Base-by-base conservation (phyloP, 257 asterid genomes). In the Solanum lignicaule region DNA sequence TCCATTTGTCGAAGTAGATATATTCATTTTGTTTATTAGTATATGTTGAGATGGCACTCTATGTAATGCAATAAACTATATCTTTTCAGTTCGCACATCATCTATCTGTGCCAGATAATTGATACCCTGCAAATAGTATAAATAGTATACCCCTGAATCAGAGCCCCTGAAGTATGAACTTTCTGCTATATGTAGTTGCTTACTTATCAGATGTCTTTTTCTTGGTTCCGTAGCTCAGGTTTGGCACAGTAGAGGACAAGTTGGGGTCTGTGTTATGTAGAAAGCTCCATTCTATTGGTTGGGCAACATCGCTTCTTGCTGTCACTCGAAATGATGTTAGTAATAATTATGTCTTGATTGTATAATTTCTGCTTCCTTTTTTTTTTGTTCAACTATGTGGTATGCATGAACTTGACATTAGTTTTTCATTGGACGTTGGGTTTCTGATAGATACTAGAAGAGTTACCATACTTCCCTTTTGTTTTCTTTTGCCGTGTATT, bases 181-280 rank as follows among this genome's bases (percentile, higher is more conserved):
- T 76, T 82, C 85, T 82, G 69, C 85, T 82, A 46, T 46, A 5
- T 89, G 85, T 43, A 82, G 71, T 62, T 33, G 43, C 89, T 89
- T 91, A 87, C 85, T 89, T 89, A 86, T 90, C 88, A 89, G 85
- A 90, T 89, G 83, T 87, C 58, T 88, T 87, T 90, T 83, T 88
- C 87, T 91, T 91, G 94, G 92, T 90, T 93, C 94, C 95, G 90
- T 96, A 96, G 99, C 98, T 96, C 99, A 96, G 99, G 94, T 96
- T 91, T 91, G 98, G 98, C 94, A 90, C 91, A 72, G 94, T 95
- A 87, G 98, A 95, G 95, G 98, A 95, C 90, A 90, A 83, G 87
- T 87, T 95, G 91, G 90, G 97, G 74, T 91, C 92, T 85, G 73
- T 89, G 62, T 89, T 96, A 92, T 92, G 94, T 87, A 88, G 76